Evolutionary conservation across 2,329 filamentous ascomycete species (phyloP).

Genomic region (Alternaria postmessia): DNA sequence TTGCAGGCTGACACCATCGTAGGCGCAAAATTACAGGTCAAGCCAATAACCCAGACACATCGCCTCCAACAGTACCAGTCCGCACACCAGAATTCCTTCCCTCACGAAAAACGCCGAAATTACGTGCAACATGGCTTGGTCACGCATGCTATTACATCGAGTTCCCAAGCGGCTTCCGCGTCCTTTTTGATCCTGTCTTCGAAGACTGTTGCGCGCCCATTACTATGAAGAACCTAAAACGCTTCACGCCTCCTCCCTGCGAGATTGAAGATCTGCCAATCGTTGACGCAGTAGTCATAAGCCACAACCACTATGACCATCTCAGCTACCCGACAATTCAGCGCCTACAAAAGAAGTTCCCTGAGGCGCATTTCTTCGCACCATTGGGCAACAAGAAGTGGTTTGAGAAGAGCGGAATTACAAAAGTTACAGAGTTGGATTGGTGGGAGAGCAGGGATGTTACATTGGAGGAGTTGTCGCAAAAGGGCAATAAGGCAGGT

Average conservation of each 20-base stretch:
- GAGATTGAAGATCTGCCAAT: constrained; percentile 77
- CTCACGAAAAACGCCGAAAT: constrained; percentile 63
- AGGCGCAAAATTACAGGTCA: constrained; percentile 61
- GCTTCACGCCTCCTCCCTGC: constrained; percentile 81
- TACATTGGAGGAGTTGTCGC: constrained; percentile 59
- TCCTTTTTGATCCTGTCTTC: constrained; percentile 94
- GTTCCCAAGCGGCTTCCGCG: constrained; percentile 83
- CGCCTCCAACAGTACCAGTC: constrained; percentile 71
- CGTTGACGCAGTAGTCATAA: constrained; percentile 79
- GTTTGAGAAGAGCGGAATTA: constrained; percentile 76
- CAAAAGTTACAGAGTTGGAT: constrained; percentile 85
- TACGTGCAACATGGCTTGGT: constrained; percentile 92
- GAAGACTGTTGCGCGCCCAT: constrained; percentile 85
- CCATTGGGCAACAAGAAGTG: constrained; percentile 83
- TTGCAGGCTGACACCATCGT: neutral
- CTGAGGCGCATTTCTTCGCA: constrained; percentile 86
- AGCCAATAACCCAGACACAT: constrained; percentile 67
- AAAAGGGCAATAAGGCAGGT: constrained; percentile 6
- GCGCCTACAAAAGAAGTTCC: constrained; percentile 74
- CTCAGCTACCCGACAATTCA: constrained; percentile 78
- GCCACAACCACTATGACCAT: constrained; percentile 94
- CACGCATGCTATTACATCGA: constrained; percentile 95
- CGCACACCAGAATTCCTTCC: constrained; percentile 72
- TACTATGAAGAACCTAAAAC: constrained; percentile 72
- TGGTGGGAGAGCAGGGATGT: constrained; percentile 91